phyloP scores from a whole-genome alignment of 495 filamentous ascomycete species.

The Tetracladium setigerum region DNA sequence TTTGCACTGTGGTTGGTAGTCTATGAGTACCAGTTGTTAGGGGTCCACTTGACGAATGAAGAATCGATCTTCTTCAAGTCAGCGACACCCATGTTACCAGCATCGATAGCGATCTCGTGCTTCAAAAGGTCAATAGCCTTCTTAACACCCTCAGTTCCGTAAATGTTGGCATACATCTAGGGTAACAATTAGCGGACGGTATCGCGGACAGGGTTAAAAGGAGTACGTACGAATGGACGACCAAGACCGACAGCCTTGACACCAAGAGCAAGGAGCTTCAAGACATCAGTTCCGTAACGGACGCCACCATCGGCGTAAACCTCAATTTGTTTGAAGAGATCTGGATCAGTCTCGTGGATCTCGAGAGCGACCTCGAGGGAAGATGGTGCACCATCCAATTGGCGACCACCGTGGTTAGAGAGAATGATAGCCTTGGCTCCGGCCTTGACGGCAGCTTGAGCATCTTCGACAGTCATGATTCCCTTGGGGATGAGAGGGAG shows the following conservation, averaged over 20 bases:
- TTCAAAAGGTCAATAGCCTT: slow-evolving; percentile 28
- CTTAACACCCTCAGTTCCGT: slow-evolving; percentile 31
- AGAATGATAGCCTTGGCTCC: slow-evolving; percentile 4
- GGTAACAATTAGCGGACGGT: too few relatives aligned
- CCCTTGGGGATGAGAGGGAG: slow-evolving; percentile 36
- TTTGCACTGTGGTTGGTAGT: too few relatives aligned
- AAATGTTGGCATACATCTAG: slow-evolving; percentile 33
- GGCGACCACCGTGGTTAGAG: slow-evolving; percentile 38
- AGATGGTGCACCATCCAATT: slow-evolving; percentile 29
- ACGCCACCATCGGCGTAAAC: slow-evolving; percentile 40
- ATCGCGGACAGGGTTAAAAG: neutral
- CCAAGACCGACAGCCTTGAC: slow-evolving; percentile 38
- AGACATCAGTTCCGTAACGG: slow-evolving; percentile 35
- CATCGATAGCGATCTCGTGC: slow-evolving; percentile 30
- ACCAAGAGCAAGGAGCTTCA: slow-evolving; percentile 36
- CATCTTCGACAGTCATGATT: slow-evolving; percentile 34
- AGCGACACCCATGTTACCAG: slow-evolving; percentile 28
- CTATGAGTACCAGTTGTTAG: too few relatives aligned
- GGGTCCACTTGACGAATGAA: neutral
- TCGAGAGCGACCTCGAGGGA: slow-evolving; percentile 30
- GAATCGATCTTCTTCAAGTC: slow-evolving; percentile 30
- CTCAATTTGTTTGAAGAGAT: slow-evolving; percentile 33
- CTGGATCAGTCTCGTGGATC: slow-evolving; percentile 25
- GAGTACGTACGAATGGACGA: slow-evolving; percentile 30
- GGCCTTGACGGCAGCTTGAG: slow-evolving; percentile 4